Percentiles rank a stretch among this genome's conserved stretches.
Evolutionary conservation across 2,329 filamentous ascomycete genomes (phyloP).

Genomic region (Chaetothyriales sp.): DNA sequence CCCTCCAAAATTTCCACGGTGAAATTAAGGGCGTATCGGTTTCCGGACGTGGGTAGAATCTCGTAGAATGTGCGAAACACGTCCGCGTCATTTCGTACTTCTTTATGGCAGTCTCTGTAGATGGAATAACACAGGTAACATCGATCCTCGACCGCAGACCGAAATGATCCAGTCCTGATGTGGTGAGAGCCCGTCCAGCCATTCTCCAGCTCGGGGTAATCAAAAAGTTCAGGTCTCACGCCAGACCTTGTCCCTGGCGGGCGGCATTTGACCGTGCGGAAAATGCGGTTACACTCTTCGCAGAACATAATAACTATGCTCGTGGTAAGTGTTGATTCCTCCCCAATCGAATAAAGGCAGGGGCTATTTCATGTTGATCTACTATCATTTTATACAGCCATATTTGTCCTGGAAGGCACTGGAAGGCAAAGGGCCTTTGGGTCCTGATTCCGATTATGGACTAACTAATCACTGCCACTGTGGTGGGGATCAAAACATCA

Average conservation of each 20-base stretch:
- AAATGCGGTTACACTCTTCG: not conserved
- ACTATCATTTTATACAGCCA: no score
- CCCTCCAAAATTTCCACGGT: not conserved
- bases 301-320: not conserved
- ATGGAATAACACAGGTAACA: conserved; percentile 6
- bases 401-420: no score
- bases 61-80: not conserved
- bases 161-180: not conserved
- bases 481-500: no score
- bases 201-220: not conserved
- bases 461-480: no score
- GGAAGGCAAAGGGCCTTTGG: no score
- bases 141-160: not conserved
- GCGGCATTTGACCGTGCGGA: not conserved
- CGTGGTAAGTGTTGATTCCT: no score
- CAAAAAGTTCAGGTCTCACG: not conserved
- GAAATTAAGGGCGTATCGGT: not conserved
- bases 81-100: not conserved
- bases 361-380: no score
- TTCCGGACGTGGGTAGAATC: not conserved
- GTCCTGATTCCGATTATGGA: no score
- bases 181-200: conserved; percentile 5
- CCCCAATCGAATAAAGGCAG: no score
- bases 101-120: not conserved
- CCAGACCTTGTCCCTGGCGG: not conserved